These are phyloP conservation scores for Tarenaya hassleriana DNA, from an alignment of 345 rosid genomes.

Conservation along the genomic window DNA sequence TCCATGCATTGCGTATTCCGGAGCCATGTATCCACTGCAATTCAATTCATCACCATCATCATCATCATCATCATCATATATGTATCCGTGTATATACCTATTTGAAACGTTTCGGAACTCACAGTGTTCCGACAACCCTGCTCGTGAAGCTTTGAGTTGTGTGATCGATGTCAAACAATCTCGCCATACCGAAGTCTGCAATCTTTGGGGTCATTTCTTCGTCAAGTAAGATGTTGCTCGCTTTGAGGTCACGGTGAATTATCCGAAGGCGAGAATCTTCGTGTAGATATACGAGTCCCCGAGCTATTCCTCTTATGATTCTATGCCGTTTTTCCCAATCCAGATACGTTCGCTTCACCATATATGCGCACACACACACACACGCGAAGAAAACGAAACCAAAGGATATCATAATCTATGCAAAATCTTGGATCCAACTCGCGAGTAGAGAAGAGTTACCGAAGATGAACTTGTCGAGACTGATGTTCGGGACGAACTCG, in stretches of 20 bases:
- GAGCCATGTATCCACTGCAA: slow-evolving; percentile 44
- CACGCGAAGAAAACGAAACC: too few species aligned
- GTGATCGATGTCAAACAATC: slow-evolving; percentile 25
- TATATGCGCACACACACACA: background rate
- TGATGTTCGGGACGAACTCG: slow-evolving; percentile 38
- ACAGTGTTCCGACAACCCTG: slow-evolving; percentile 26
- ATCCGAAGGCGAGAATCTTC: slow-evolving; percentile 41
- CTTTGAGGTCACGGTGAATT: slow-evolving; percentile 45
- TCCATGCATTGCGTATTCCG: slow-evolving; percentile 30
- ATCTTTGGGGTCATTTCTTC: slow-evolving; percentile 40
- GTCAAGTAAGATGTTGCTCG: slow-evolving; percentile 39
- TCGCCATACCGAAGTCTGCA: slow-evolving; percentile 47
- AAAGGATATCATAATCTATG: background rate
- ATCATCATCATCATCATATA: background rate
- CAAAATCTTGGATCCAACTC: slow-evolving; percentile 11
- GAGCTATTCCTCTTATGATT: slow-evolving; percentile 37
- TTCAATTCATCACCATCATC: too few species aligned
- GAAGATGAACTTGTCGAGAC: slow-evolving; percentile 36
- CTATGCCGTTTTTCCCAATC: slow-evolving; percentile 34
- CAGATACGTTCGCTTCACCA: slow-evolving; percentile 12
- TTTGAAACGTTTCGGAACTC: slow-evolving; percentile 1
- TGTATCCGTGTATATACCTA: background rate
- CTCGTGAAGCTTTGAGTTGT: background rate
- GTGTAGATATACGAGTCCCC: slow-evolving; percentile 44
- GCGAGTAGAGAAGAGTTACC: slow-evolving; percentile 21